These are phyloP conservation scores for Cladosporium sp. DNA, from an alignment of 2,329 filamentous ascomycete genomes.

Conservation along the genomic window DNA sequence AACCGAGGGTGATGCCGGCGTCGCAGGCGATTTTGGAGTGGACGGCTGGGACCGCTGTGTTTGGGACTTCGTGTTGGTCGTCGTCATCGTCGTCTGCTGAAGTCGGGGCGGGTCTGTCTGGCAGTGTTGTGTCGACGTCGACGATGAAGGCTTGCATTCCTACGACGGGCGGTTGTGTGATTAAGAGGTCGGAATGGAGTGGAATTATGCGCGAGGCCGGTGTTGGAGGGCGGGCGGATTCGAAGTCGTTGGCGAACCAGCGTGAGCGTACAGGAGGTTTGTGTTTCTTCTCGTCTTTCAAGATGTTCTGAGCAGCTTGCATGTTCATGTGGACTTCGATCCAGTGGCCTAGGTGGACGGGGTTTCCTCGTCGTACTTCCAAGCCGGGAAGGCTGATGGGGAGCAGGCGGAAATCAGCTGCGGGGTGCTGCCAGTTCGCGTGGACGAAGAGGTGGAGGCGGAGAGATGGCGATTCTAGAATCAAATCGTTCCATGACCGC, in stretches of 20 bases:
- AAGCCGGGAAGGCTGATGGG: slow-evolving; percentile 23
- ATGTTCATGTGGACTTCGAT: slow-evolving; percentile 20
- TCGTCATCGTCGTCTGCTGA: background rate
- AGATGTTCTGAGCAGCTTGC: slow-evolving; percentile 2
- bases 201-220: background rate
- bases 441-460: slow-evolving; percentile 22
- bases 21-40: slow-evolving; percentile 26
- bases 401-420: slow-evolving; percentile 21
- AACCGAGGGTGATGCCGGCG: slow-evolving; percentile 27
- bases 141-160: slow-evolving; percentile 25
- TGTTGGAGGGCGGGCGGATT: background rate
- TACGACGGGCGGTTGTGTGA: slow-evolving; percentile 24
- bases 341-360: slow-evolving; percentile 24
- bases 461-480: slow-evolving; percentile 22
- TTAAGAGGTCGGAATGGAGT: slow-evolving; percentile 18
- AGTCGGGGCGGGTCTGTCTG: background rate
- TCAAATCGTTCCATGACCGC: slow-evolving; percentile 17
- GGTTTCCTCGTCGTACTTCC: slow-evolving; percentile 18
- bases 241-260: background rate
- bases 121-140: background rate
- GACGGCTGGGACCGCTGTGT: background rate
- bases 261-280: background rate
- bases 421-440: slow-evolving; percentile 20
- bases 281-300: background rate
- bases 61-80: background rate